A percentile compares a stretch with the other conserved stretches of the same genome.
phyloP scores from a whole-genome alignment of 129 eudicot genomes.

The Ambrosia artemisiifolia region DNA sequence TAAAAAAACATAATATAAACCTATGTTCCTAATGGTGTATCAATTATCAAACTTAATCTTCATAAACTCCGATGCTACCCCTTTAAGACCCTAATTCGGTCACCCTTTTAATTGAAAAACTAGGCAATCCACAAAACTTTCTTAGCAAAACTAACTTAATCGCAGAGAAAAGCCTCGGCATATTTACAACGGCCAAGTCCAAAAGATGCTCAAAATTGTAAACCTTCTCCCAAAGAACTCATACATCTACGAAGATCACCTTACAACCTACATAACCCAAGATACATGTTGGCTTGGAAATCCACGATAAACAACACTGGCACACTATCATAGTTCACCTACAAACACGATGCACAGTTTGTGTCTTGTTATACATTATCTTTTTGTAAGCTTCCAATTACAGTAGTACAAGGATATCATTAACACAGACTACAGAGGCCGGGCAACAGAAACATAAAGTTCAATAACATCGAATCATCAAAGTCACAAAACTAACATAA shows the following conservation, averaged over 20 bases:
- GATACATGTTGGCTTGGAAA: neutral
- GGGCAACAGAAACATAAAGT: neutral
- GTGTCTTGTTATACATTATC: no score
- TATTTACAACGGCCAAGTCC: neutral
- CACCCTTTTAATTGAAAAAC: neutral
- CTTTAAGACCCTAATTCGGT: no score
- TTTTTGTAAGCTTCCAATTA: no score
- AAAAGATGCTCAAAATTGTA: neutral
- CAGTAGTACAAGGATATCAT: neutral
- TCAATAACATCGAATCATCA: neutral
- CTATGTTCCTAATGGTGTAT: neutral
- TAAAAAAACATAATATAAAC: neutral
- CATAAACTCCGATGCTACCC: no score
- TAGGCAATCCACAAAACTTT: conserved; percentile 3
- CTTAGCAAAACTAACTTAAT: neutral
- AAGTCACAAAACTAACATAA: neutral
- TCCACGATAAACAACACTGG: neutral
- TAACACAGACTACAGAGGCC: no score
- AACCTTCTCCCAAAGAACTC: neutral
- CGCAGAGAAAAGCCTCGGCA: neutral
- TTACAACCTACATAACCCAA: neutral
- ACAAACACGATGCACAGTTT: neutral
- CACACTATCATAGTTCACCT: neutral
- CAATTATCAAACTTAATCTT: neutral
- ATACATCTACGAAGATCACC: neutral